Base-by-base conservation (phyloP, 176 grass and related monocot species). In the Poa annua region DNA sequence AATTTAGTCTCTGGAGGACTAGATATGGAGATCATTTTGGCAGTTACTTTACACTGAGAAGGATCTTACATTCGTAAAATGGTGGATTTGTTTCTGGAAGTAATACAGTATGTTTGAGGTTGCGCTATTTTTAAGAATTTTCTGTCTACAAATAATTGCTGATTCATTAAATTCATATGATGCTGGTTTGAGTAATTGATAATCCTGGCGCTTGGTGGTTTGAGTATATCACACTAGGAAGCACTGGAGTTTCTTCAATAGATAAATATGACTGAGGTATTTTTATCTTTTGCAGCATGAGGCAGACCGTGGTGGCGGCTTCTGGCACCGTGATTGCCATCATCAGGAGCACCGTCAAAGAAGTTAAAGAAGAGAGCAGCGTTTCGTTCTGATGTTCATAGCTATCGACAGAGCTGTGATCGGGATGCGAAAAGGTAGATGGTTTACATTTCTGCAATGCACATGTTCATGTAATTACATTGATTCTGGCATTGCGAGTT, bases 311-410 rank as follows among this genome's bases (percentile, higher is more conserved):
- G 68, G 72, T 52, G 83, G 89, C 42, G 62, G 79, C 8, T 88
- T 84, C 10, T 74, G 16, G 1, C 83, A 86, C 10, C 82, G 77
- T 38, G 86, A 91, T 69, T 85, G 85, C 49, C 94, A 89, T 64
- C 88, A 93, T 62, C 90, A 89, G 84, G 94, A 92, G 12, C 20
- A 90, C 61, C 80, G 88, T 0, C 91, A 97, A 68, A 87, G 91
- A 86, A 87, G 87, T 17, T 87, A 92, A 83, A 86, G 21, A 74
- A 92, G 94, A 82, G 89, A 92, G 2, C 84, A 91, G 71, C 75
- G 68, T 2, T 94, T 49, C 77, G 79, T 79, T 55, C 82, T 10
- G 89, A 94, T 85, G 91, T 92, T 22, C 86, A 84, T 73, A 85
- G 90, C 73, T 85, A 83, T 59, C 91, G 64, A 42, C 7, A 67